These are phyloP conservation scores for Clonostachys rhizophaga DNA, from an alignment of 2,329 filamentous ascomycete species.

Conservation along the genomic window DNA sequence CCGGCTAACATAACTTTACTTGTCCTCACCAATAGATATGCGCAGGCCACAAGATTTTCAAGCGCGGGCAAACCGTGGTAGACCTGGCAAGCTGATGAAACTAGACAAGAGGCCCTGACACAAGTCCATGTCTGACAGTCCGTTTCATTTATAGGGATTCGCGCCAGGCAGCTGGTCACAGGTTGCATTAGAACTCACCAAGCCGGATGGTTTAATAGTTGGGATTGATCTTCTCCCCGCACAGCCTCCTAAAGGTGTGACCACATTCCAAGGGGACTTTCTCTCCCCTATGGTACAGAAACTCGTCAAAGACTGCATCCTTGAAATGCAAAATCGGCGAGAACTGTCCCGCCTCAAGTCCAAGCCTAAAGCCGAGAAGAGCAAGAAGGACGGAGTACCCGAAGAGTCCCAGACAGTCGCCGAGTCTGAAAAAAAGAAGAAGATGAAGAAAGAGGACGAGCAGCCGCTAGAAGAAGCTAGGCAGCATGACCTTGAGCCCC, in stretches of 20 bases:
- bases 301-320: slow-evolving; percentile 73
- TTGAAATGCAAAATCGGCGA: slow-evolving; percentile 39
- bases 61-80: slow-evolving; percentile 76
- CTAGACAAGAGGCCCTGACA: too few species aligned
- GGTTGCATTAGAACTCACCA: slow-evolving; percentile 77
- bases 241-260: slow-evolving; percentile 86
- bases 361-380: slow-evolving; percentile 5
- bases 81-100: slow-evolving; percentile 61
- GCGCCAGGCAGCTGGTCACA: slow-evolving; percentile 74
- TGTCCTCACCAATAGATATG: slow-evolving; percentile 58
- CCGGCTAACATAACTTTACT: slow-evolving; percentile 1
- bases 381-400: background rate
- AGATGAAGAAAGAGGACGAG: too few species aligned
- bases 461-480: slow-evolving; percentile 6
- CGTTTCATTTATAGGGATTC: slow-evolving; percentile 53
- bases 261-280: slow-evolving; percentile 93
- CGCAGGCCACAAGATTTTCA: slow-evolving; percentile 74
- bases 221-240: slow-evolving; percentile 94
- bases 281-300: slow-evolving; percentile 68
- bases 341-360: slow-evolving; percentile 7
- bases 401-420: too few species aligned
- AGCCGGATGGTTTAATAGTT: slow-evolving; percentile 72
- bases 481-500: slow-evolving; percentile 26
- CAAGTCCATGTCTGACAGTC: too few species aligned
- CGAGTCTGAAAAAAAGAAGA: too few species aligned